Evolutionary conservation across 2,329 filamentous ascomycete genomes (phyloP).

Genomic region (Nothophaeocryptopus gaeumannii): DNA sequence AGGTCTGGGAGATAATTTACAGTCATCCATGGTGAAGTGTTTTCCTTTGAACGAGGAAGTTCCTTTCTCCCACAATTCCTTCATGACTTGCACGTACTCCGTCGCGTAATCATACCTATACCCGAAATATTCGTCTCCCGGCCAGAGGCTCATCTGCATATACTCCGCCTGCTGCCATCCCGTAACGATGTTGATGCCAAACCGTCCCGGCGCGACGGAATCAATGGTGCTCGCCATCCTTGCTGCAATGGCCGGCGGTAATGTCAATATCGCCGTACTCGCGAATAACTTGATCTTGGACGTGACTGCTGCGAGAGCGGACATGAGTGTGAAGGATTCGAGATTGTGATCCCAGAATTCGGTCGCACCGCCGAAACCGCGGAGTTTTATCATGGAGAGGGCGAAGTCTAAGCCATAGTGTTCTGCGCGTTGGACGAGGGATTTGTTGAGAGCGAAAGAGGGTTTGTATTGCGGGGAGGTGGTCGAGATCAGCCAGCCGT

Average conservation of each 20-base stretch:
- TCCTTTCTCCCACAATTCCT: constrained; percentile 14
- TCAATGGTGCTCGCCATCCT: constrained; percentile 16
- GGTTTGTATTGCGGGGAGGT: constrained; percentile 18
- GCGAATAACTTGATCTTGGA: constrained; percentile 14
- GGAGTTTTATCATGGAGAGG: constrained; percentile 18
- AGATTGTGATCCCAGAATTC: constrained; percentile 20
- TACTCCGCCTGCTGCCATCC: constrained; percentile 20
- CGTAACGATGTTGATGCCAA: constrained; percentile 18
- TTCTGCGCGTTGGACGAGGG: constrained; percentile 16
- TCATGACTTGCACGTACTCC: constrained; percentile 17
- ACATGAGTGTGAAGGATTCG: constrained; percentile 18
- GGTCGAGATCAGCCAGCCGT: constrained; percentile 20
- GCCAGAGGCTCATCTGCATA: constrained; percentile 17
- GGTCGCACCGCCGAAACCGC: constrained; percentile 14
- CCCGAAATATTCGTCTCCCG: constrained; percentile 15
- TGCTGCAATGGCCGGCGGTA: constrained; percentile 13
- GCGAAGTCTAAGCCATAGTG: constrained; percentile 14
- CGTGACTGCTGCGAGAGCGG: constrained; percentile 12
- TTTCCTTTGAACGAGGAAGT: constrained; percentile 16
- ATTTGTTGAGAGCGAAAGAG: constrained; percentile 14
- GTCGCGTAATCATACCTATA: constrained; percentile 20
- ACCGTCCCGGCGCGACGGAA: constrained; percentile 12
- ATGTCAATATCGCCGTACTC: constrained; percentile 10
- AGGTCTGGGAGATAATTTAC: constrained; percentile 15
- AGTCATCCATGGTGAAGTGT: constrained; percentile 18